Evolutionary conservation across 495 filamentous ascomycete genomes (phyloP), one percentile per base, ranked within the genome.

Genomic region (Penicillium canariense): DNA sequence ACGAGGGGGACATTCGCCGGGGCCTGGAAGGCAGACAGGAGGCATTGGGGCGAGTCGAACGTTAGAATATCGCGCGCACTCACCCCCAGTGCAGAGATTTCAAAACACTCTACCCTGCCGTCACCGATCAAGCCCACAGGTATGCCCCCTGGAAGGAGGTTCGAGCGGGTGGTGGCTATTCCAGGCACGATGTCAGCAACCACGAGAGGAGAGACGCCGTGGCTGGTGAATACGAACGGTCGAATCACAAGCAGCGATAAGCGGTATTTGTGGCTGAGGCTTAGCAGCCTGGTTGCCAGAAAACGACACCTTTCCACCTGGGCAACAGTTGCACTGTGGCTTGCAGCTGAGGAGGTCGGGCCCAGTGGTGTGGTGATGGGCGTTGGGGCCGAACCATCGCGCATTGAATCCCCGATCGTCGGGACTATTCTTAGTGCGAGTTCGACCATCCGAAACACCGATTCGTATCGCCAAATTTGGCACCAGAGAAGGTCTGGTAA

Each of bases 191-290:
- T 44, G 52, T 40, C 52, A 48, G 28, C 50, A 45, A 52, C n/a
- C 15, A 50, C 31, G 20, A 25, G 35, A 27, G 43, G 31, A 56
- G 34, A 44, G 40, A 45, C 18, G 20, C 43, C 42, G 63, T 61
- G 55, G 63, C 63, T 66, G 54, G 56, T 63, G 56, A 42, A 14
- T 42, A 42, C 38, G 38, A 12, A 22, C 9, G 26, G 23, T 44
- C 60, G 43, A 66, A 64, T 61, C 57, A 59, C 1, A 23, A 39
- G 12, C 5, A 8, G 26, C n/a, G 44, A 48, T 59, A 54, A 54
- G 50, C 31, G 25, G 34, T 7, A 18, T 30, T 17, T 49, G 63
- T 62, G 60, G 60, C 58, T 62, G 65, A 49, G 65, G 65, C 65
- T 54, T 43, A 55, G 63, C 42, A 52, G 38, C 28, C 43, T 50